Conservation (phyloP, 2,329 filamentous ascomycete species). For the Orbilia quercus region DNA sequence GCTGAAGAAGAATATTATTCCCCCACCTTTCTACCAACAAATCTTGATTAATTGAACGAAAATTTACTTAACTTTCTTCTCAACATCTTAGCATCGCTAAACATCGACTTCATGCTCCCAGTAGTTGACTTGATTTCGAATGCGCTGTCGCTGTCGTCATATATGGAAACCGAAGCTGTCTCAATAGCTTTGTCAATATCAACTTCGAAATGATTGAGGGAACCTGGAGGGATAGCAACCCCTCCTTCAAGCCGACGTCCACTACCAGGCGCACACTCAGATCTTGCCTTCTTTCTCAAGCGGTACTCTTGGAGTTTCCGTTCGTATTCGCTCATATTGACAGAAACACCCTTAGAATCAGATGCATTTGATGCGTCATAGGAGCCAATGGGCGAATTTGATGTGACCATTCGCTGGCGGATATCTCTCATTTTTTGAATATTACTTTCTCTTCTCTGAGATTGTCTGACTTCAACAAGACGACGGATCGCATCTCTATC, state of each 20-base stretch:
- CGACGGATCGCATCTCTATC: not conserved
- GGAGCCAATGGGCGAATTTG: not conserved
- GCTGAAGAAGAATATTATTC: too few species aligned
- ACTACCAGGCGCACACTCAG: not conserved
- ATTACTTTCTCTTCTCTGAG: not conserved
- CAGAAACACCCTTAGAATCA: not conserved
- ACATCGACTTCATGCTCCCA: slow-evolving; percentile 3
- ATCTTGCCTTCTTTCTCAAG: not conserved
- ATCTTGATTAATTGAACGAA: not conserved
- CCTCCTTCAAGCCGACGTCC: slow-evolving; percentile 1
- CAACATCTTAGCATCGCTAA: slow-evolving; percentile 6
- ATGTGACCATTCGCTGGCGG: not conserved
- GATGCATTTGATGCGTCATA: slow-evolving; percentile 1
- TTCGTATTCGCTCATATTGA: not conserved
- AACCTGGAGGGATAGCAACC: not conserved
- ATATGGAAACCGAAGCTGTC: not conserved
- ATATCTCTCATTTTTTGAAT: not conserved
- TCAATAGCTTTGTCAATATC: slow-evolving; percentile 32
- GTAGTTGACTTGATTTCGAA: not conserved
- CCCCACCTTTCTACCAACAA: not conserved
- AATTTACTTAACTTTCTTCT: slow-evolving; percentile 4
- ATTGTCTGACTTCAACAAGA: not conserved
- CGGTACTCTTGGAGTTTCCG: not conserved
- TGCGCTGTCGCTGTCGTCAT: not conserved
- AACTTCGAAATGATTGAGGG: slow-evolving; percentile 1